Evolutionary conservation across 305 asterid species (phyloP).

Genomic region (Solanum hybrid): DNA sequence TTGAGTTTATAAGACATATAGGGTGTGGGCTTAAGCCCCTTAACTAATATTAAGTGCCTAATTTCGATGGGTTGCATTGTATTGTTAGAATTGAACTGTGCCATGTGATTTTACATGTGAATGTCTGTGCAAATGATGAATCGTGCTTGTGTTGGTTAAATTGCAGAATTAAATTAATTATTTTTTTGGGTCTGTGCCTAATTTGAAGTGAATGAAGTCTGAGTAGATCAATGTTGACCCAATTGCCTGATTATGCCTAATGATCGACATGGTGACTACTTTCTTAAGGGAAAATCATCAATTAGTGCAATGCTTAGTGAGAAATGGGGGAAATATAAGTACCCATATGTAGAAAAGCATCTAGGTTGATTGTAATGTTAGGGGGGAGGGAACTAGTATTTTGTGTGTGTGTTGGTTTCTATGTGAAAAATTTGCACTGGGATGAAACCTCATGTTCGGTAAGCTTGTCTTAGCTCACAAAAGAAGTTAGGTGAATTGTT

Average conservation of each 20-base stretch:
- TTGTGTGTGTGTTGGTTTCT: not conserved
- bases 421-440: not conserved
- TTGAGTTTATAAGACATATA: not conserved
- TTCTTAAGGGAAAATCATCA: not conserved
- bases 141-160: not conserved
- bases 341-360: not conserved
- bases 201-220: not conserved
- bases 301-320: not conserved
- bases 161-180: too few species aligned
- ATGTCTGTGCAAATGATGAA: not conserved
- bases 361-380: not conserved
- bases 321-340: not conserved
- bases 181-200: not conserved
- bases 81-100: not conserved
- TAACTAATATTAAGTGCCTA: not conserved
- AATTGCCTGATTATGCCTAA: not conserved
- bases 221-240: not conserved
- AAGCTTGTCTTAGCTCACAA: not conserved
- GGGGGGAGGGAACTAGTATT: not conserved
- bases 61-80: not conserved
- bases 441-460: not conserved
- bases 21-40: not conserved
- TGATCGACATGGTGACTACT: not conserved
- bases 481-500: too few species aligned
- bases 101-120: not conserved